Percentiles rank a stretch among this genome's conserved stretches.
These are phyloP conservation scores for Cercospora janseana DNA, from an alignment of 2,329 filamentous ascomycete species.

Conservation along the genomic window DNA sequence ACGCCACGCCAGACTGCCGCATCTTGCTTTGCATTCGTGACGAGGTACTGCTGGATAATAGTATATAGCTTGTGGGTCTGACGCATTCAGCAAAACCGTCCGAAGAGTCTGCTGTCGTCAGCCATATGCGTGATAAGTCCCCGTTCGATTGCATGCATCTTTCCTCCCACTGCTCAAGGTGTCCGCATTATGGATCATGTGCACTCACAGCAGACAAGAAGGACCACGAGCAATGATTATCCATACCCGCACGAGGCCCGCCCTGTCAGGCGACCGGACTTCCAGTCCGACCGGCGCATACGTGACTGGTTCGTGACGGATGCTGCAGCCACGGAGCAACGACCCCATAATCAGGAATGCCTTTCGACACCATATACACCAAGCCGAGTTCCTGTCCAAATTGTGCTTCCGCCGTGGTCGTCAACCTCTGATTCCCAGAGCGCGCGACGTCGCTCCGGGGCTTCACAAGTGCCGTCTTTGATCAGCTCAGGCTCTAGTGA, in stretches of 20 bases:
- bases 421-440: too few relatives aligned
- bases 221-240: neutral
- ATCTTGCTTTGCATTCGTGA: too few relatives aligned
- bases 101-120: too few relatives aligned
- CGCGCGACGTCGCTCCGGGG: too few relatives aligned
- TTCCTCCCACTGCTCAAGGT: too few relatives aligned
- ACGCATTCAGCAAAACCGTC: too few relatives aligned
- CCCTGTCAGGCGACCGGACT: neutral
- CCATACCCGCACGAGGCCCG: neutral
- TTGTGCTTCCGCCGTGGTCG: constrained; percentile 8
- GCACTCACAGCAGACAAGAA: neutral
- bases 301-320: constrained; percentile 11
- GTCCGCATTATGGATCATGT: neutral
- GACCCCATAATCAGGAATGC: neutral
- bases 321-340: neutral
- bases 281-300: constrained; percentile 1
- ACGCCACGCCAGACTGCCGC: too few relatives aligned
- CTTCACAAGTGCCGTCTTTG: constrained; percentile 15
- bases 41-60: too few relatives aligned
- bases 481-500: constrained; percentile 3
- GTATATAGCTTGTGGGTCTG: too few relatives aligned
- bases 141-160: too few relatives aligned
- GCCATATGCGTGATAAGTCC: too few relatives aligned
- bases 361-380: neutral
- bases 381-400: neutral